Percentiles rank a stretch among this genome's conserved stretches.
Evolutionary conservation across 1,139 yeast genomes (phyloP).

Genomic region (Spencermartinsiella ligniputridi): DNA sequence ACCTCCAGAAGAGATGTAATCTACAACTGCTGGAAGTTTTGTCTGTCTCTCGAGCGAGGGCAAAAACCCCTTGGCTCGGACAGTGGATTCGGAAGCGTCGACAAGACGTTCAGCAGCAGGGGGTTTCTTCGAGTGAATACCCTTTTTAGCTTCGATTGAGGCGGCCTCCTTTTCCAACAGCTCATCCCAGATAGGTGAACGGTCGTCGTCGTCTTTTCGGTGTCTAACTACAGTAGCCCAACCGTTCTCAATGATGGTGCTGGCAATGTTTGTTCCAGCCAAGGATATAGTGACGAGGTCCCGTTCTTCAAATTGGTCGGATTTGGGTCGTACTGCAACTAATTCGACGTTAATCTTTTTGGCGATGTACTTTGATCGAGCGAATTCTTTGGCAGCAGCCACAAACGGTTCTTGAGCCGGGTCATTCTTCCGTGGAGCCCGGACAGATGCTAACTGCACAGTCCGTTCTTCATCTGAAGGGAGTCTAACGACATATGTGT

Average conservation of each 20-base stretch:
- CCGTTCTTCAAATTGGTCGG: slow-evolving; percentile 60
- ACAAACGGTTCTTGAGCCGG: slow-evolving; percentile 54
- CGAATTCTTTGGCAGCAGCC: slow-evolving; percentile 66
- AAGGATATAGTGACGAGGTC: slow-evolving; percentile 56
- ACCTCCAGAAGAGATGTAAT: slow-evolving; percentile 62
- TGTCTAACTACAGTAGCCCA: slow-evolving; percentile 76
- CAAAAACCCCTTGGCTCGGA: slow-evolving; percentile 71
- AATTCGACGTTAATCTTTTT: slow-evolving; percentile 56
- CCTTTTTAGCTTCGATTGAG: slow-evolving; percentile 54
- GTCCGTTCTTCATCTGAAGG: slow-evolving; percentile 41
- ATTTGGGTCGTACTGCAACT: slow-evolving; percentile 64
- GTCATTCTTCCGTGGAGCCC: slow-evolving; percentile 68
- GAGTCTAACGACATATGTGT: slow-evolving; percentile 53
- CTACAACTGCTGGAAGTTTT: slow-evolving; percentile 64
- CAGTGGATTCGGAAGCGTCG: slow-evolving; percentile 72
- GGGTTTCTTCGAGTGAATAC: slow-evolving; percentile 57
- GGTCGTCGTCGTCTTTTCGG: slow-evolving; percentile 62
- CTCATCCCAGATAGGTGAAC: slow-evolving; percentile 75
- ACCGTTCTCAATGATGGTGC: slow-evolving; percentile 58
- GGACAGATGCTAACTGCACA: slow-evolving; percentile 68
- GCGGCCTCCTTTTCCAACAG: slow-evolving; percentile 65
- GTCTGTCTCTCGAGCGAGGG: slow-evolving; percentile 66
- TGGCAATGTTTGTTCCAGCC: slow-evolving; percentile 57
- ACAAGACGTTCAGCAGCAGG: slow-evolving; percentile 60
- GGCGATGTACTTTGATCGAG: slow-evolving; percentile 65